A percentile compares a stretch with the other conserved stretches of the same genome.
Evolutionary conservation across 1,284 basidiomycete species (phyloP).

Genomic region (Cystobasidium pallidum): DNA sequence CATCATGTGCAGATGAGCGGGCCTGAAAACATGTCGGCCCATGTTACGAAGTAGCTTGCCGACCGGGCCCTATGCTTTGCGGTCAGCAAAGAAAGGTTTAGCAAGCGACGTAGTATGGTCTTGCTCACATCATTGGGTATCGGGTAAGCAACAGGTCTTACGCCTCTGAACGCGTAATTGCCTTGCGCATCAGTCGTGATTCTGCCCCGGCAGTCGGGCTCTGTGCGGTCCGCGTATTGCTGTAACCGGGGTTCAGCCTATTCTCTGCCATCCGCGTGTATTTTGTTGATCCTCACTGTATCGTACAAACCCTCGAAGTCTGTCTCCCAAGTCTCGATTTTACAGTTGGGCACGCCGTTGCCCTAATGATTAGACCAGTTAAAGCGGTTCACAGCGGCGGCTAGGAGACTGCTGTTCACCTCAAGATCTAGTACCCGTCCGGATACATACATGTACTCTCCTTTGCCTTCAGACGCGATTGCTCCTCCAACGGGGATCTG

Average conservation of each 20-base stretch:
- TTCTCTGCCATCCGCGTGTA: neutral
- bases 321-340: constrained; percentile 86
- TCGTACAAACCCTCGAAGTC: constrained; percentile 68
- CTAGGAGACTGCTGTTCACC: neutral
- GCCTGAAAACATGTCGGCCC: constrained; percentile 74
- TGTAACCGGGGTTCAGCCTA: constrained; percentile 49
- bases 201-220: constrained; percentile 76
- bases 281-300: constrained; percentile 20
- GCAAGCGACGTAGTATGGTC: neutral
- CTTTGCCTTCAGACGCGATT: constrained; percentile 79
- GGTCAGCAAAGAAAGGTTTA: neutral
- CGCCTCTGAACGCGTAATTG: constrained; percentile 66
- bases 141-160: constrained; percentile 78
- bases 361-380: neutral
- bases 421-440: constrained; percentile 66
- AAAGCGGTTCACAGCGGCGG: neutral
- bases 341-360: constrained; percentile 59
- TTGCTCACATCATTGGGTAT: constrained; percentile 69
- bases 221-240: constrained; percentile 65
- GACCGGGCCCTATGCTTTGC: constrained; percentile 67
- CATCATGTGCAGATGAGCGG: constrained; percentile 76
- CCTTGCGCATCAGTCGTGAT: constrained; percentile 61
- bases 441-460: constrained; percentile 77
- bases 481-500: constrained; percentile 66
- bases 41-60: constrained; percentile 66